Evolutionary conservation across 208 protist genomes (phyloP), one percentile per base, ranked within the genome.

Genomic region (Leishmania mexicana): DNA sequence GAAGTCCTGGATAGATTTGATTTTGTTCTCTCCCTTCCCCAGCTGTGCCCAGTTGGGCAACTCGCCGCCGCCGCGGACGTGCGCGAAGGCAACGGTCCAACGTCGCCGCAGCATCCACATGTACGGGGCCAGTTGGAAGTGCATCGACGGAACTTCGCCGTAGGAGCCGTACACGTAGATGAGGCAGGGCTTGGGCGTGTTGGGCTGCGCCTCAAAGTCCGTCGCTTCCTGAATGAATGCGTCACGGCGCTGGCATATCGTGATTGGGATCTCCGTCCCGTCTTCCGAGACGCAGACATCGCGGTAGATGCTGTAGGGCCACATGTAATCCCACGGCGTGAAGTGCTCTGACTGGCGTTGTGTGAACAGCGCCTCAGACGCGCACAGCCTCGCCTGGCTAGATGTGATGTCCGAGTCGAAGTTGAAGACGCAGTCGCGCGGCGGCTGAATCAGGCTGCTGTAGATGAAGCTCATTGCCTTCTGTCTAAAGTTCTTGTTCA

Each of bases 61-160:
- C 85, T 99, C 97, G 31, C 96, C 96, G 77, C 98, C 98, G 67
- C 98, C 98, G 54, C 98, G 91, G 40, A 99, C 94, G 85, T 98
- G 94, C 2, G 96, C 96, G 83, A 99, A 96, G 68, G 89, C 93
- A 62, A 98, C 89, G 21, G 90, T 95, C 94, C 94, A 98, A 24
- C 95, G 92, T 8, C 95, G 95, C 11, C 95, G 95, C 65, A 98
- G 76, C 92, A 98, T 94, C 93, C 92, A 98, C 90, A 98, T 95
- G 90, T 98, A 98, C 40, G 95, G 95, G n/a, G 95, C 95, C 1
- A 98, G 89, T 82, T 98, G 95, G 82, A 98, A 98, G 84, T 97
- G 93, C 95, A 96, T 96, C 45, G 93, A 95, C 15, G 93, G 95
- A n/a, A 96, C 88, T 82, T 98, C 95, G 15, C 93, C 95, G 79